A percentile compares a stretch with the other conserved stretches of the same genome.
Conservation (phyloP, 2,329 filamentous ascomycete species). For the Scytalidium lignicola region DNA sequence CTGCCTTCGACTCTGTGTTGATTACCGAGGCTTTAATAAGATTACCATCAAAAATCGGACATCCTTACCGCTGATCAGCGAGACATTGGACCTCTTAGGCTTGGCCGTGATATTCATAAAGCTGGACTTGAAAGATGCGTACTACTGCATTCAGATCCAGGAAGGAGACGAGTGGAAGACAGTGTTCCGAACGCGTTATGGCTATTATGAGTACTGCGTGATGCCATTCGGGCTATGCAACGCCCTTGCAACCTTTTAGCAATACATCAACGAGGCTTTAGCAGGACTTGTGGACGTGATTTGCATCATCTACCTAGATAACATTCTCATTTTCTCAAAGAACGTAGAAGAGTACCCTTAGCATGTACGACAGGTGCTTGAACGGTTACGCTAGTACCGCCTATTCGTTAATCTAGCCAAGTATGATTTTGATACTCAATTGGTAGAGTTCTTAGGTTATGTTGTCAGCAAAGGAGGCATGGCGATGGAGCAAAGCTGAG, state of each 20-base stretch:
- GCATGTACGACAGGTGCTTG: constrained; percentile 7
- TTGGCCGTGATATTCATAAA: constrained; percentile 25
- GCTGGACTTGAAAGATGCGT: constrained; percentile 27
- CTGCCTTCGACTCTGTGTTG: constrained; percentile 26
- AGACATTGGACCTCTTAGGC: constrained; percentile 23
- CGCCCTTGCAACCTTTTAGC: constrained; percentile 20
- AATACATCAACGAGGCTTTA: constrained; percentile 22
- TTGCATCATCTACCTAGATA: constrained; percentile 21
- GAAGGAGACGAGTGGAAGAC: constrained; percentile 30
- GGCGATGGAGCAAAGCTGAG: constrained; percentile 11
- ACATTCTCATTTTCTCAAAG: constrained; percentile 27
- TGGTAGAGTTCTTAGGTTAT: constrained; percentile 13
- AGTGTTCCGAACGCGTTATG: constrained; percentile 28
- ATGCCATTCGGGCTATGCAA: constrained; percentile 22
- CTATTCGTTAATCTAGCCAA: constrained; percentile 7
- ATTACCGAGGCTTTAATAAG: constrained; percentile 31
- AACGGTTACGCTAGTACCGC: not conserved
- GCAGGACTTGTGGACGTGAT: not conserved
- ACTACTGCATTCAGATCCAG: constrained; percentile 29
- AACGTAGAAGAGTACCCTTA: constrained; percentile 8
- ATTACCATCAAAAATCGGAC: constrained; percentile 31
- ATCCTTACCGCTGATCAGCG: constrained; percentile 25
- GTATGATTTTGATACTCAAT: constrained; percentile 16
- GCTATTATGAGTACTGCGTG: constrained; percentile 30
- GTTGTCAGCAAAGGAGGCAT: constrained; percentile 10